Conservation (phyloP, 2,329 filamentous ascomycete genomes). For the Epicoccum nigrum region DNA sequence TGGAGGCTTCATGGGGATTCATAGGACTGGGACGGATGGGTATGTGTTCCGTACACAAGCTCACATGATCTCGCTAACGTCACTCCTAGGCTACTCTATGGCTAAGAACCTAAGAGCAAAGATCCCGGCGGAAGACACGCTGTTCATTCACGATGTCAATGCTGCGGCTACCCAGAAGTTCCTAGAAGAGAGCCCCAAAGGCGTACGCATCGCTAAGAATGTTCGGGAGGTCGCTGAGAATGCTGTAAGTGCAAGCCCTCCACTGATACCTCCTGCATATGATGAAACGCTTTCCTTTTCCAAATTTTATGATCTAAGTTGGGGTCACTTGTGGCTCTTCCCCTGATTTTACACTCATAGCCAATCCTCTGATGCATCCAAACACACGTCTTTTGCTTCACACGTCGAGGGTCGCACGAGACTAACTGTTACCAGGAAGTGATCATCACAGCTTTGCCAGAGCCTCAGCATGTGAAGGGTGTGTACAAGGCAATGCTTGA, state of each 20-base stretch:
- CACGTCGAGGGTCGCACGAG: background rate
- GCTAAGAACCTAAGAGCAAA: slow-evolving; percentile 72
- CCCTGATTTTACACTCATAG: slow-evolving; percentile 70
- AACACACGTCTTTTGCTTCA: slow-evolving; percentile 12
- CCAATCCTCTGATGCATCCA: slow-evolving; percentile 72
- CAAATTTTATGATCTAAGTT: slow-evolving; percentile 75
- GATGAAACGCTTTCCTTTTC: slow-evolving; percentile 57
- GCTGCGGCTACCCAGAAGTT: slow-evolving; percentile 62
- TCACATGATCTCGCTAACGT: slow-evolving; percentile 33
- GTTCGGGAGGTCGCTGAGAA: slow-evolving; percentile 69
- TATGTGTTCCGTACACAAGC: slow-evolving; percentile 33
- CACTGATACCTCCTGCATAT: slow-evolving; percentile 37
- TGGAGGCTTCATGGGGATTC: slow-evolving; percentile 57
- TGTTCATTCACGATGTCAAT: slow-evolving; percentile 72
- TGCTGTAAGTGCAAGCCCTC: slow-evolving; percentile 59
- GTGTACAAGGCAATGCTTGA: slow-evolving; percentile 81
- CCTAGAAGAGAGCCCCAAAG: slow-evolving; percentile 59
- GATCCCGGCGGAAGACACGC: slow-evolving; percentile 65
- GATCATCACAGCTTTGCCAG: slow-evolving; percentile 86
- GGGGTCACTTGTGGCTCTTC: slow-evolving; percentile 63
- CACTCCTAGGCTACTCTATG: slow-evolving; percentile 69
- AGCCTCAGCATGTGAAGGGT: slow-evolving; percentile 82
- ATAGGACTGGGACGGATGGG: slow-evolving; percentile 59
- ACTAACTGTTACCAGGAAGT: slow-evolving; percentile 66
- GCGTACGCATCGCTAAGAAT: slow-evolving; percentile 62